Base-by-base conservation (phyloP, 163 green algal species). In the Chlamydomonas reinhardtii region DNA sequence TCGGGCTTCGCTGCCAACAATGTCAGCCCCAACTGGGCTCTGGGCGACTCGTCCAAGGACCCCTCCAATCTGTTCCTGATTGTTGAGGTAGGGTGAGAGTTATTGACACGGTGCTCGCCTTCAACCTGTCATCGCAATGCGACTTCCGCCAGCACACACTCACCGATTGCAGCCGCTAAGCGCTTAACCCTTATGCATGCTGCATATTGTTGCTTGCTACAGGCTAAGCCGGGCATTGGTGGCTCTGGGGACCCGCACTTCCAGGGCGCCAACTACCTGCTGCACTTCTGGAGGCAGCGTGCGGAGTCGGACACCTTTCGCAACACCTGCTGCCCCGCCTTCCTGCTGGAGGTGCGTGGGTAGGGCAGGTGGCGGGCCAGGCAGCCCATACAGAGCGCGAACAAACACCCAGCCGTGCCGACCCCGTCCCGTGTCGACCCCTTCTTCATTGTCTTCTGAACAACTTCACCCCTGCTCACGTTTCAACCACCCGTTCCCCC, bases 341-440 rank as follows among this genome's bases (percentile, higher is more conserved):
- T 74, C 19, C 69, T 74, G 69, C 69, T 74, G 34, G 69, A 74
- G 69, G 69, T 74, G 22, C 4, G 66, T 39, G 24, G 19, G 66
- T 39, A 43, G 66, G 66, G 15, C 3, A 48, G 25, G n/a, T 4
- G 2, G 4, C 25, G 4, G 16, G 31, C 4, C 1, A 22, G n/a
- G n/a, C 48, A n/a, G 15, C 4, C 11, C 5, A n/a, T 29, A 14
- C n/a, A 54, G 20, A 2, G 3, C n/a, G 69, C 14, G 20, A 35
- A 15, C 34, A n/a, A 32, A 34, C 31, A 34, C 2, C 19, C 54
- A 14, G 69, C 14, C 29, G 1, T 31, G 35, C 5, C 15, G 14
- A 19, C 2, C 0, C 19, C 34, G 34, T 8, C 14, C 17, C 34
- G 8, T 48, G 39, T 48, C 39, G 39, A 8, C 39, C n/a, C n/a